These are phyloP conservation scores for Cyanophora paradoxa DNA, from an alignment of 78 protist species.

Conservation along the genomic window DNA sequence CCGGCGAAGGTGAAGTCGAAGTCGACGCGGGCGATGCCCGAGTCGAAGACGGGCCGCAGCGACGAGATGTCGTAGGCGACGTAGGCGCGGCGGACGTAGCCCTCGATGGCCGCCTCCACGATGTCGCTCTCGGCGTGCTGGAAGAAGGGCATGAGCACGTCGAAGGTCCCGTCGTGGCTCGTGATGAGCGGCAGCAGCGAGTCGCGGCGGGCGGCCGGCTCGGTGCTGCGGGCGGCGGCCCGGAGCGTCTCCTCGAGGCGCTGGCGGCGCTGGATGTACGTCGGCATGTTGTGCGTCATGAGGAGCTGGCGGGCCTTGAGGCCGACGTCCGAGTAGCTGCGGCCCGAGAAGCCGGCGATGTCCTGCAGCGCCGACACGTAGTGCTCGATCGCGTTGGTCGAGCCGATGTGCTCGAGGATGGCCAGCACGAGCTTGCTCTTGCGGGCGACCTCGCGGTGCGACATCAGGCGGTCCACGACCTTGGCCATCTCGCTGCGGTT, in stretches of 20 bases:
- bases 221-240: conserved; percentile 14
- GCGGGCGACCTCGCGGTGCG: too few relatives aligned
- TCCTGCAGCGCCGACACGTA: background rate
- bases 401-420: background rate
- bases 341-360: conserved; percentile 19
- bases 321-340: background rate
- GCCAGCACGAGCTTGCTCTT: background rate
- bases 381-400: too few relatives aligned
- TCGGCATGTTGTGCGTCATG: conserved; percentile 29
- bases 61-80: conserved; percentile 30
- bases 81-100: conserved; percentile 51
- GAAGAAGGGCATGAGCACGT: conserved; percentile 32
- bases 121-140: background rate
- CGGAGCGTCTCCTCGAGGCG: conserved; percentile 23
- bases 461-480: too few relatives aligned
- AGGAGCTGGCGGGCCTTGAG: conserved; percentile 35
- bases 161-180: background rate
- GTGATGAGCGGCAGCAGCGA: background rate
- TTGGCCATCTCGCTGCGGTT: background rate
- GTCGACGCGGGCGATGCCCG: background rate
- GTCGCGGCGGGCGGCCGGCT: background rate
- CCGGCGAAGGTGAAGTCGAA: conserved; percentile 1
- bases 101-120: conserved; percentile 43
- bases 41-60: background rate
- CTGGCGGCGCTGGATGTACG: conserved; percentile 19